Conservation (phyloP, 1,284 basidiomycete genomes). For the Pascua sp. region DNA sequence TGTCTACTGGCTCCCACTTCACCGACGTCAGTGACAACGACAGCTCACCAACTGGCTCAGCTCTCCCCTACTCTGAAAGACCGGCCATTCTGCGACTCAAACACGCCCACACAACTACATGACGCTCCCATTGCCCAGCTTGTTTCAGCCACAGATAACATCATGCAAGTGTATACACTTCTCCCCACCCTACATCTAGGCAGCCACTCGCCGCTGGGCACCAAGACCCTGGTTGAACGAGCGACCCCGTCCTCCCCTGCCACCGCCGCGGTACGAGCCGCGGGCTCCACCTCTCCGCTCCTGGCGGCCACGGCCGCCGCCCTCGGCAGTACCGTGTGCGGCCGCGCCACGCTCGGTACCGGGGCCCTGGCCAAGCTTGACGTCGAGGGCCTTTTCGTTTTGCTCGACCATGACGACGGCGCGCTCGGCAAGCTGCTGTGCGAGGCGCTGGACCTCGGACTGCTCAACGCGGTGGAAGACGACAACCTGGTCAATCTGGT, state of each 20-base stretch:
- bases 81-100: no score
- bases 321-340: conserved; percentile 31
- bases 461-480: conserved; percentile 88
- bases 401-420: conserved; percentile 84
- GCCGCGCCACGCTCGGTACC: conserved; percentile 59
- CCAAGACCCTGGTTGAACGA: conserved; percentile 36
- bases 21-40: no score
- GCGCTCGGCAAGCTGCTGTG: conserved; percentile 83
- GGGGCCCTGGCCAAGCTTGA: conserved; percentile 70
- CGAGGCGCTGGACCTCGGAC: conserved; percentile 82
- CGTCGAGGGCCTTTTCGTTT: conserved; percentile 90
- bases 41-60: no score
- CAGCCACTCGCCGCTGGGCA: conserved; percentile 24
- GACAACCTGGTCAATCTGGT: conserved; percentile 79
- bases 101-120: no score
- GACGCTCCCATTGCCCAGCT: no score
- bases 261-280: conserved; percentile 26
- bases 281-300: conserved; percentile 42
- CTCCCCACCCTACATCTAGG: conserved; percentile 9
- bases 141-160: no score
- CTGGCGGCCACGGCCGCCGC: conserved; percentile 35
- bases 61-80: no score
- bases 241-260: conserved; percentile 39
- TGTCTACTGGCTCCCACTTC: no score
- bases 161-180: no score